phyloP scores from a whole-genome alignment of 1,284 basidiomycete species.

The Rhodotorula sp. region DNA sequence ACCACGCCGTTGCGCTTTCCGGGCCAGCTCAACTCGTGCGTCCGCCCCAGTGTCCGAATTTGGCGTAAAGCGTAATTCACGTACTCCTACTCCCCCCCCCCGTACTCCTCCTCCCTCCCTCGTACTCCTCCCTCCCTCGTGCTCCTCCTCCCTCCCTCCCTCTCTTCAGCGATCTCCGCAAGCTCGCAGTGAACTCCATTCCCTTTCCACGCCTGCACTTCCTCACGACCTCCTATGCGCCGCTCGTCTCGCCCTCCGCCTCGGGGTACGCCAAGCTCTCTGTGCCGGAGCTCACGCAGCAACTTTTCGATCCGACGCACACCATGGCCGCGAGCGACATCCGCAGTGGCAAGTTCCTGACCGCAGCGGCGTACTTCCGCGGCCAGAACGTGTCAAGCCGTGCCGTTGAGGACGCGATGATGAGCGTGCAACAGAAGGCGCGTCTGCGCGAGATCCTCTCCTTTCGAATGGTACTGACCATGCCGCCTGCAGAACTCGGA shows the following conservation, averaged over 20 bases:
- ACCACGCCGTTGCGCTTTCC: slow-evolving; percentile 90
- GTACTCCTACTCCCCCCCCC: no score
- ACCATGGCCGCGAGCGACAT: slow-evolving; percentile 80
- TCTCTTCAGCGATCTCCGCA: slow-evolving; percentile 68
- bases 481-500: slow-evolving; percentile 79
- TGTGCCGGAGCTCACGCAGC: slow-evolving; percentile 63
- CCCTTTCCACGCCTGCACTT: slow-evolving; percentile 93
- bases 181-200: slow-evolving; percentile 88
- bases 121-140: no score
- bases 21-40: slow-evolving; percentile 63
- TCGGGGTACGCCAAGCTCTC: slow-evolving; percentile 62
- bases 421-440: slow-evolving; percentile 49
- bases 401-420: slow-evolving; percentile 62
- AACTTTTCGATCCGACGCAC: slow-evolving; percentile 75
- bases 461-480: slow-evolving; percentile 54
- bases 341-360: slow-evolving; percentile 71
- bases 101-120: no score
- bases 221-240: slow-evolving; percentile 84
- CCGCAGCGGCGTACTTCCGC: slow-evolving; percentile 83
- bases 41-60: no score
- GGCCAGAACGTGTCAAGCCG: slow-evolving; percentile 67
- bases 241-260: slow-evolving; percentile 67
- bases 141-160: neutral
- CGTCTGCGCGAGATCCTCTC: slow-evolving; percentile 50
- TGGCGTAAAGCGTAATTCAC: no score